Base-by-base conservation (phyloP, 2,329 filamentous ascomycete species). In the Biscogniauxia sp. region DNA sequence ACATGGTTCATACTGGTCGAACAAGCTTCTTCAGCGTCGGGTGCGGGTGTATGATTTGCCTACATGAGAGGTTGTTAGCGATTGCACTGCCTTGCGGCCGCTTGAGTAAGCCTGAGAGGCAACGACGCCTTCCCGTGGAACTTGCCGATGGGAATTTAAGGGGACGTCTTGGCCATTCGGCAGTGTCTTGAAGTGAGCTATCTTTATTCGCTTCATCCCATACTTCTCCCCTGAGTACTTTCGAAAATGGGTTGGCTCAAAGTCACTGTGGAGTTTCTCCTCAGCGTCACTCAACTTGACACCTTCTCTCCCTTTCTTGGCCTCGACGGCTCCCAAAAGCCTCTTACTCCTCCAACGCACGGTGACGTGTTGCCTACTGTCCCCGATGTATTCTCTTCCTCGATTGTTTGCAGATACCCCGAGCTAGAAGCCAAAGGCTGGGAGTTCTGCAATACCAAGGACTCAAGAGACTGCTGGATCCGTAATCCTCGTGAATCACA, bases 391-490 rank as follows among this genome's bases (percentile, higher is more conserved):
- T 53, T 55, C 54, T 37, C 55, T 17, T 57, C 63, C 49, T 60
- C 63, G 13, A 60, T 61, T 19, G 25, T 53, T 51, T 67, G 65
- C 41, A 49, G 45, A 19, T 67, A 67, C 20, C 65, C 65, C 5
- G 61, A 66, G 13, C 56, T 67, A 20, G 59, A 66, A 54, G 50
- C 53, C 7, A 20, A 59, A 23, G 64, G 66, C 3, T 68, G 66
- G 64, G 58, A 64, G 54, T 51, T 65, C 3, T 68, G 64, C 32
- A 68, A 68, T 37, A 61, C 53, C 13, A 58, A 66, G 20, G 54
- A 50, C 3, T 61, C 64, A 0, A 58, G 64, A 41, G 64, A 64
- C 32, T 68, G 66, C 53, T 65, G 66, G 66, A 62, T 68, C 28
- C 54, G 58, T 49, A 52, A 68, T 53, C 62, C 64, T 5, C 57